Conservation (phyloP, 352 stramenopile genomes). For the Phytopythium sindhum region DNA sequence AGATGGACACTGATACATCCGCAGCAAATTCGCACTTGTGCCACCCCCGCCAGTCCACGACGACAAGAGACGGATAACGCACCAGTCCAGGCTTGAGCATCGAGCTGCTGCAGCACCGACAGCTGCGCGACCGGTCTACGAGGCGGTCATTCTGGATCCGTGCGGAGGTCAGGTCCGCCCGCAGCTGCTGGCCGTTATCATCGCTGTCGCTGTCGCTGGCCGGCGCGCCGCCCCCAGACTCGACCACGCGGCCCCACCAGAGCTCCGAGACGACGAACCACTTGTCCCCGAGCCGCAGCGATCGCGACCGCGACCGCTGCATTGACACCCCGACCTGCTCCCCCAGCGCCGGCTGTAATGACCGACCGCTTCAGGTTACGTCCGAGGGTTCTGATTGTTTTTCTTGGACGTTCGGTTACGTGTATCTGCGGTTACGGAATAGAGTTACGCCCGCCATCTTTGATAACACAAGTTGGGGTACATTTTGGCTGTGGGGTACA, state of each 20-base stretch:
- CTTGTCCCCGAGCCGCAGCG: constrained; percentile 36
- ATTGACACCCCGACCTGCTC: background rate
- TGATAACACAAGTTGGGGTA: too few relatives aligned
- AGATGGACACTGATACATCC: too few relatives aligned
- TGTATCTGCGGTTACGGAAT: too few relatives aligned
- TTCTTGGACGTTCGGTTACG: too few relatives aligned
- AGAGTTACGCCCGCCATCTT: too few relatives aligned
- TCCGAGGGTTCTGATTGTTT: too few relatives aligned
- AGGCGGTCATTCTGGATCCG: constrained; percentile 40
- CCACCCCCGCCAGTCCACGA: background rate
- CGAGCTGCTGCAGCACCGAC: constrained; percentile 36
- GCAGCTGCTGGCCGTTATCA: background rate
- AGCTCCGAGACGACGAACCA: constrained; percentile 55
- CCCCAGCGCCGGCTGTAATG: too few relatives aligned
- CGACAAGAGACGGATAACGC: background rate
- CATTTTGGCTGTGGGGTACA: too few relatives aligned
- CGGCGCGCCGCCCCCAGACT: constrained; percentile 6
- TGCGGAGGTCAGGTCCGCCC: background rate
- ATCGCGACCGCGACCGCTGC: background rate
- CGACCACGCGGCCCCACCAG: constrained; percentile 50
- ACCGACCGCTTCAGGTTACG: too few relatives aligned
- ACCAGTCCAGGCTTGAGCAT: constrained; percentile 40
- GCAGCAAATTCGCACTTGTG: background rate
- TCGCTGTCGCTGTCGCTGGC: constrained; percentile 5
- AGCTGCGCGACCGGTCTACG: constrained; percentile 44